Conservation (phyloP, 805 yeast species). For the Priceomyces castillae region DNA sequence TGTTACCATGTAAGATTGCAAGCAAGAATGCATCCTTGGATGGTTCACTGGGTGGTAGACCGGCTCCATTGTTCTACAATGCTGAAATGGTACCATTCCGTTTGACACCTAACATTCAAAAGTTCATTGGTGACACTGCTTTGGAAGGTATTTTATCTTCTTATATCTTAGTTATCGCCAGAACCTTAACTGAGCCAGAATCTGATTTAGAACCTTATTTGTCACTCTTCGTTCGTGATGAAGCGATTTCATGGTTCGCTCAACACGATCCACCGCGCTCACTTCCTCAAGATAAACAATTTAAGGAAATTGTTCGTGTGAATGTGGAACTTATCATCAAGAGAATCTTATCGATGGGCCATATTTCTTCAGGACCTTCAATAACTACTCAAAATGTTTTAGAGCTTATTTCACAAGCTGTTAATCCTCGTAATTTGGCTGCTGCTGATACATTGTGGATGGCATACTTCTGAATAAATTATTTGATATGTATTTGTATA, state of each 20-base stretch:
- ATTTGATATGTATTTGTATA: slow-evolving; percentile 1
- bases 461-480: slow-evolving; percentile 68
- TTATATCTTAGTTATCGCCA: slow-evolving; percentile 78
- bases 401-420: slow-evolving; percentile 91
- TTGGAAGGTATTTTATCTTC: slow-evolving; percentile 89
- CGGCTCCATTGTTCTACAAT: slow-evolving; percentile 83
- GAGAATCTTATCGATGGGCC: slow-evolving; percentile 70
- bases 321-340: slow-evolving; percentile 84
- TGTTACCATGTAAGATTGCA: slow-evolving; percentile 85
- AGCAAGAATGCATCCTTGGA: slow-evolving; percentile 49
- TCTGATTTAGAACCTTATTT: slow-evolving; percentile 87
- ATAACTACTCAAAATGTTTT: slow-evolving; percentile 86
- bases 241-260: slow-evolving; percentile 89
- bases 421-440: slow-evolving; percentile 90
- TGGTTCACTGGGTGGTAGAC: slow-evolving; percentile 48
- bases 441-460: slow-evolving; percentile 90
- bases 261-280: slow-evolving; percentile 73
- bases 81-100: slow-evolving; percentile 95
- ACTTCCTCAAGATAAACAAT: slow-evolving; percentile 75
- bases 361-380: slow-evolving; percentile 57
- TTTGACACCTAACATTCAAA: slow-evolving; percentile 92
- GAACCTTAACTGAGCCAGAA: slow-evolving; percentile 87
- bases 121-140: slow-evolving; percentile 89
- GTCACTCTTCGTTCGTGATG: slow-evolving; percentile 94
- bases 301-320: slow-evolving; percentile 80